phyloP scores from a whole-genome alignment of 495 filamentous ascomycete species.

The Penicillium samsonianum region DNA sequence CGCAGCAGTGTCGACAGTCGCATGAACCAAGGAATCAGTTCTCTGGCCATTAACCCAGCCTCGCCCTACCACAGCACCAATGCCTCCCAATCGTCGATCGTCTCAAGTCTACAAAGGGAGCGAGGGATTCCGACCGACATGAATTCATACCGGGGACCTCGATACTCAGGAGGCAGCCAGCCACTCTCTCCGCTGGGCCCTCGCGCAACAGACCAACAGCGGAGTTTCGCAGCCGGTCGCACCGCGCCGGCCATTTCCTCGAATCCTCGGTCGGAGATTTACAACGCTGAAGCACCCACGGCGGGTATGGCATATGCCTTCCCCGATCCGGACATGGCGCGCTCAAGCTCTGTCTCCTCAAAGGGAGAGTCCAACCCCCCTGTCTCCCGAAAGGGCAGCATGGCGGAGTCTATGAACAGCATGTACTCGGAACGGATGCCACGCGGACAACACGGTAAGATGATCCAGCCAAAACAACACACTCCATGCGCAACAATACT shows the following conservation, averaged over 20 bases:
- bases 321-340: slow-evolving; percentile 68
- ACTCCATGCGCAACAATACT: slow-evolving; percentile 14
- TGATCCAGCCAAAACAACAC: background rate
- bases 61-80: slow-evolving; percentile 77
- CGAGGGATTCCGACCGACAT: slow-evolving; percentile 51
- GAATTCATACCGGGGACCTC: slow-evolving; percentile 60
- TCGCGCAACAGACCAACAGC: slow-evolving; percentile 50
- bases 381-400: slow-evolving; percentile 68
- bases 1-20: slow-evolving; percentile 79
- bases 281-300: slow-evolving; percentile 76
- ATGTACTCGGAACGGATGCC: slow-evolving; percentile 74
- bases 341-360: slow-evolving; percentile 55
- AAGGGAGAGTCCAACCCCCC: slow-evolving; percentile 49
- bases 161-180: slow-evolving; percentile 44
- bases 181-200: slow-evolving; percentile 51
- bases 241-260: slow-evolving; percentile 77
- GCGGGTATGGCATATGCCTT: slow-evolving; percentile 83
- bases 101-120: slow-evolving; percentile 60
- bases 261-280: slow-evolving; percentile 74
- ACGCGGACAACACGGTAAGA: slow-evolving; percentile 64
- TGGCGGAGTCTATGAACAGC: slow-evolving; percentile 74
- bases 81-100: slow-evolving; percentile 73
- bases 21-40: slow-evolving; percentile 68
- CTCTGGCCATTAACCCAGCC: slow-evolving; percentile 63
- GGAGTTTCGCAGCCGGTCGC: slow-evolving; percentile 54